These are phyloP conservation scores for Macrophomina phaseolina DNA, from an alignment of 2,329 filamentous ascomycete genomes.

Conservation along the genomic window DNA sequence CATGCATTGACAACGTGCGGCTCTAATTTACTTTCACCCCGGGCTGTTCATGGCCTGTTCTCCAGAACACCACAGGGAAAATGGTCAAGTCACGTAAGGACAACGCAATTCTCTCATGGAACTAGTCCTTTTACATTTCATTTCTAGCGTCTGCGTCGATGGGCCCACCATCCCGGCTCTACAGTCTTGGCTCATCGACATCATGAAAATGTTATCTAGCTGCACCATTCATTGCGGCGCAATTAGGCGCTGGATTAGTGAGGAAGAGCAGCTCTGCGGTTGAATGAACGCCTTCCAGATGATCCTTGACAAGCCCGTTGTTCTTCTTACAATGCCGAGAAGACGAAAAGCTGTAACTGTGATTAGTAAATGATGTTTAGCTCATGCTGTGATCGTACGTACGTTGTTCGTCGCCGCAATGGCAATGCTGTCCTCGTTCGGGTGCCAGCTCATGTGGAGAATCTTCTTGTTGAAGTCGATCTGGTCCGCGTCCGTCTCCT, in stretches of 20 bases:
- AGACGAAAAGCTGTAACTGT: constrained; percentile 59
- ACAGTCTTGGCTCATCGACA: constrained; percentile 29
- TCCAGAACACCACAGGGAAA: not conserved
- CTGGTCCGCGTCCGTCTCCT: constrained; percentile 98
- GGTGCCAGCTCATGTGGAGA: constrained; percentile 99
- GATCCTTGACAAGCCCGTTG: constrained; percentile 22
- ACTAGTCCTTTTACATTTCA: constrained; percentile 29
- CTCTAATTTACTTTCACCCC: not conserved
- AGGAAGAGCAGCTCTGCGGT: constrained; percentile 11
- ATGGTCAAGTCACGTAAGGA: not conserved
- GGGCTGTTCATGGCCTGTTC: not conserved
- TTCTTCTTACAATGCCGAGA: constrained; percentile 56
- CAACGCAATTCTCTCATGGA: constrained; percentile 16
- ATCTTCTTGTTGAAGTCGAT: constrained; percentile 99
- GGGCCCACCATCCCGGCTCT: constrained; percentile 25
- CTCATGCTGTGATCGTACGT: constrained; percentile 54
- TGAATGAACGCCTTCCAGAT: constrained; percentile 29
- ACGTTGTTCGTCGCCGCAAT: constrained; percentile 99
- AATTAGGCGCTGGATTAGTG: constrained; percentile 28
- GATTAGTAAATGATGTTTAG: constrained; percentile 14
- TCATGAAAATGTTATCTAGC: constrained; percentile 29
- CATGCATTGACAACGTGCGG: not conserved
- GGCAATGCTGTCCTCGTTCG: constrained; percentile 98
- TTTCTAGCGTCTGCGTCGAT: constrained; percentile 27
- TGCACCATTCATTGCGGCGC: constrained; percentile 24